Percentiles rank a stretch among this genome's conserved stretches.
Evolutionary conservation across 192 early-diverging fungal species (phyloP).

Genomic region (Mortierella hygrophila): DNA sequence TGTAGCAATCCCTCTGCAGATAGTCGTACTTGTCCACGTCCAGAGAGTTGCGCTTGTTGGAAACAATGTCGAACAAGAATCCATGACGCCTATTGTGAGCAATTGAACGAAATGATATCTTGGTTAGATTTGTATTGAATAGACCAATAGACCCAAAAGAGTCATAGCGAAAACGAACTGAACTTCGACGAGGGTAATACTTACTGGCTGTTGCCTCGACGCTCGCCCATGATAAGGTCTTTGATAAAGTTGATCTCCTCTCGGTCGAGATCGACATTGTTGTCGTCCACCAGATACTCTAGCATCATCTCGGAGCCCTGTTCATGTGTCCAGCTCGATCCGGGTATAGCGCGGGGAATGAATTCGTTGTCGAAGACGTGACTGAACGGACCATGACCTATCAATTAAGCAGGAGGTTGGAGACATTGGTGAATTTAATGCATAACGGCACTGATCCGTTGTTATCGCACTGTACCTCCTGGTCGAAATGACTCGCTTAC

Average conservation of each 20-base stretch:
- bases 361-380: conserved; percentile 96
- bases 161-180: neutral
- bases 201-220: conserved; percentile 58
- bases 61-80: conserved; percentile 97
- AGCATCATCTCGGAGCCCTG: conserved; percentile 90
- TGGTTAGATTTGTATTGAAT: neutral
- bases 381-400: conserved; percentile 95
- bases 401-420: neutral
- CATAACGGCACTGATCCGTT: neutral
- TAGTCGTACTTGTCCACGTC: conserved; percentile 97
- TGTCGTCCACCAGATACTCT: conserved; percentile 79
- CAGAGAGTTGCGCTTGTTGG: conserved; percentile 93
- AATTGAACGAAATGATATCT: neutral
- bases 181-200: neutral
- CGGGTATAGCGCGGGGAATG: conserved; percentile 76
- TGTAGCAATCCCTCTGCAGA: conserved; percentile 84
- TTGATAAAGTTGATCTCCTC: conserved; percentile 76
- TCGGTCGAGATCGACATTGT: conserved; percentile 74
- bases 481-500: conserved; percentile 32
- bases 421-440: neutral
- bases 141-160: neutral
- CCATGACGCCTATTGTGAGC: conserved; percentile 42
- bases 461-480: neutral
- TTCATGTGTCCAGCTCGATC: conserved; percentile 78
- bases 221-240: conserved; percentile 76